Evolutionary conservation across 163 green algal species (phyloP), one percentile per base, ranked within the genome.

Genomic region (Volvox carteri): DNA sequence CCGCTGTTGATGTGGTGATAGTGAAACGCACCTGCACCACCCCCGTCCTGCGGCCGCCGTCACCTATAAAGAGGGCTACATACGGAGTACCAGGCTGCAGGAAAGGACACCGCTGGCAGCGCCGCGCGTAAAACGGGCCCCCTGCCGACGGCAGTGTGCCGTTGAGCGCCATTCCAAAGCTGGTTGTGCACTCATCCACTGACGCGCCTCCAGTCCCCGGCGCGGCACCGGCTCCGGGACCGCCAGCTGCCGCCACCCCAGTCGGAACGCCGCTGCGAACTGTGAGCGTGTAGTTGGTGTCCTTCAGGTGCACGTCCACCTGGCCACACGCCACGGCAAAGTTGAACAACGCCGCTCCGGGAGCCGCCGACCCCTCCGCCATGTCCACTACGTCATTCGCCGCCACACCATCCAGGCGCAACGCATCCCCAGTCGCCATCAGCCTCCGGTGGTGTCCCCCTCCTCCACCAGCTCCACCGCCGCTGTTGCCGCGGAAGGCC

Each of bases 221-320:
- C 54, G 5, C 28, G 2, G 37, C 39, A n/a, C 35, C 54, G 3
- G n/a, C 37, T 6, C 4, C 54, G 16, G 52, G 9, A 9, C 18
- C 78, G 28, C 16, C 33, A 0, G n/a, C 60, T 11, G n/a, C 18
- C 28, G 11, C 44, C 30, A 28, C n/a, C 7, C 18, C 33, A 8
- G 37, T 12, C 54, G 52, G 56, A 8, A 74, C 58, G 9, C 19
- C 6, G 80, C 48, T 72, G 62, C 58, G 16, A 21, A 89, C 28
- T 7, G 44, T 89, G 72, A 89, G 56, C 6, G 84, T 78, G 72
- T 78, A 89, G 84, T 89, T 89, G 52, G 68, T 44, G 41, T 50
- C 4, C 28, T 54, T 23, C n/a, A 28, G 11, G 12, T 50, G 46
- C 33, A 89, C 41, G 7, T 84, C 41, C 48, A 77, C 54, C 6